Conservation (phyloP, 2,329 filamentous ascomycete genomes). For the Aspergillus spinulosporus region DNA sequence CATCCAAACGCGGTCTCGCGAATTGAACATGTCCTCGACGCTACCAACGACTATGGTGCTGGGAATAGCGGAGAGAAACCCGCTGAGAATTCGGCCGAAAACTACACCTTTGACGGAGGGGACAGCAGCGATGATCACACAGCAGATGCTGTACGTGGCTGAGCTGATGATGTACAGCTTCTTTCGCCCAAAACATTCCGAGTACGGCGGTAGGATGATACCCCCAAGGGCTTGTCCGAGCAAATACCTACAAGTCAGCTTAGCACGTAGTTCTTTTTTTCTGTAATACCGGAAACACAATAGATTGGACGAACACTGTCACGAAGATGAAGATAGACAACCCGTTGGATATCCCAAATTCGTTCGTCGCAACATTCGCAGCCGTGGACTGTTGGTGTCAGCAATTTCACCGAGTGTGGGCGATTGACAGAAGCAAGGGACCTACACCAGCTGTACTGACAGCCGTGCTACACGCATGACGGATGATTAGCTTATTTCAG, state of each 20-base stretch:
- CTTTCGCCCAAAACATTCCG: constrained; percentile 42
- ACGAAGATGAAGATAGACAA: constrained; percentile 36
- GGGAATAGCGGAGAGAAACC: constrained; percentile 50
- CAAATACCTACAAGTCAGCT: constrained; percentile 30
- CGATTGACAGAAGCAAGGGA: constrained; percentile 14
- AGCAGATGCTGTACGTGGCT: constrained; percentile 33
- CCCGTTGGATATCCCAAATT: constrained; percentile 29
- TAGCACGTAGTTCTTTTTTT: background rate
- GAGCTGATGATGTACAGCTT: constrained; percentile 37
- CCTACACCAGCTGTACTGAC: constrained; percentile 38
- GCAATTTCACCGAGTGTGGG: constrained; percentile 1
- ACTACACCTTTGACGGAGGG: constrained; percentile 40
- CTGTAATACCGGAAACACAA: background rate
- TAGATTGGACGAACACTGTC: constrained; percentile 12
- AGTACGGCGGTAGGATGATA: constrained; percentile 39
- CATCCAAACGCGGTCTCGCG: constrained; percentile 48
- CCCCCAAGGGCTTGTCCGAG: constrained; percentile 37
- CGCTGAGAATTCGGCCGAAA: constrained; percentile 47
- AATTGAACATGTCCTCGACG: constrained; percentile 54
- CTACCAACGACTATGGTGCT: constrained; percentile 51
- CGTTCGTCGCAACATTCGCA: constrained; percentile 28
- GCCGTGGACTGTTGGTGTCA: constrained; percentile 29
- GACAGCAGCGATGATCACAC: constrained; percentile 41
- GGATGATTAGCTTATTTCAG: constrained; percentile 16
- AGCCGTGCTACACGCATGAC: constrained; percentile 29